Percentiles rank a stretch among this genome's conserved stretches.
phyloP scores from a whole-genome alignment of 1,139 yeast species.

The Spathaspora jeffriesii region DNA sequence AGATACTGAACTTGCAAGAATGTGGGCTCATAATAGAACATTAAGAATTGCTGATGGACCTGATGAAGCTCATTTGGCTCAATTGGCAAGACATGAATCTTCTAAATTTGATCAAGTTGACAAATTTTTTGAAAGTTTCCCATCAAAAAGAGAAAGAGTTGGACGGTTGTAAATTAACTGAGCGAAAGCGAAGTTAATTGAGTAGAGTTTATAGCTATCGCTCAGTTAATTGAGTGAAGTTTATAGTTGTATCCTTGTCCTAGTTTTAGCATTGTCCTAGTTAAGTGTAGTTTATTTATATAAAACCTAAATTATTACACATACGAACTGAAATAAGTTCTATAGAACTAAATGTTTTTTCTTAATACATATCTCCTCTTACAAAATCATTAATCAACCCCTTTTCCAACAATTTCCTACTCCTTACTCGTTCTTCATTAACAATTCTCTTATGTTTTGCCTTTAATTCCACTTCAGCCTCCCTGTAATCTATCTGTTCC shows the following conservation, averaged over 20 bases:
- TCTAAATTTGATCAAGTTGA: constrained; percentile 34
- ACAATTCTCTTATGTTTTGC: constrained; percentile 37
- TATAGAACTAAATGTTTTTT: neutral
- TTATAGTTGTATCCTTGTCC: neutral
- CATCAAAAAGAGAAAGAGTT: constrained; percentile 20
- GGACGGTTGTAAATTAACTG: constrained; percentile 29
- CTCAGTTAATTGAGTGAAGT: too few species aligned
- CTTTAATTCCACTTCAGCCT: constrained; percentile 53
- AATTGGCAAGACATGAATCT: constrained; percentile 52
- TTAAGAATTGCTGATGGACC: constrained; percentile 77
- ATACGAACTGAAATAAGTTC: constrained; percentile 4
- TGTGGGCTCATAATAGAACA: constrained; percentile 59
- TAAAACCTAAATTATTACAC: constrained; percentile 2
- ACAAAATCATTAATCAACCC: constrained; percentile 62
- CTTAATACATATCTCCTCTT: constrained; percentile 52
- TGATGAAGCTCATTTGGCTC: constrained; percentile 69
- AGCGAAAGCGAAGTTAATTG: too few species aligned
- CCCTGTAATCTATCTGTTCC: constrained; percentile 59
- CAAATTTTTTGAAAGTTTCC: constrained; percentile 29
- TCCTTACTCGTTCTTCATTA: constrained; percentile 45
- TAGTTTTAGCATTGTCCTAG: neutral
- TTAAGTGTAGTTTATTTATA: neutral
- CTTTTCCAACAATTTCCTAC: constrained; percentile 48
- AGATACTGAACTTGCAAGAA: constrained; percentile 61
- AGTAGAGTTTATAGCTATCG: too few species aligned